These are phyloP conservation scores for Oryza rufipogon DNA, from an alignment of 176 grass and related monocot species.

Conservation along the genomic window DNA sequence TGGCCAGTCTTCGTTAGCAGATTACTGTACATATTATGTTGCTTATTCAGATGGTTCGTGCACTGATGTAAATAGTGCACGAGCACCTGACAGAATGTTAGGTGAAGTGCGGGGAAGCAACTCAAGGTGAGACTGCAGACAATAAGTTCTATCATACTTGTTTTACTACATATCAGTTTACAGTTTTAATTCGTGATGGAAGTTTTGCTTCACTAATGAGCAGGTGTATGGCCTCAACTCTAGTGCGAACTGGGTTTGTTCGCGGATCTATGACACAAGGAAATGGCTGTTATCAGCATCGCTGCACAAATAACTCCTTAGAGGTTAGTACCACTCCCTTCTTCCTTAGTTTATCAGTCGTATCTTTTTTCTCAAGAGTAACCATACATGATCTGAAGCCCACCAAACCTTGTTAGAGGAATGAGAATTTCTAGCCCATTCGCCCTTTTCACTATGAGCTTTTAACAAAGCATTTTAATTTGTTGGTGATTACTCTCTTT, in stretches of 20 bases:
- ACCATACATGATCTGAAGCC: not conserved
- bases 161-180: conserved; percentile 5
- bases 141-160: not conserved
- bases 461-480: not conserved
- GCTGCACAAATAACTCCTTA: conserved; percentile 80
- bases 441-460: not conserved
- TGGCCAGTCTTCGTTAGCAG: conserved; percentile 98
- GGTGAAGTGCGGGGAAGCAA: conserved; percentile 96
- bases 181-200: conserved; percentile 7
- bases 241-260: conserved; percentile 98
- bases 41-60: conserved; percentile 99
- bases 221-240: conserved; percentile 96
- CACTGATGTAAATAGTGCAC: conserved; percentile 94
- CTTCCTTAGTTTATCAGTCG: conserved; percentile 10
- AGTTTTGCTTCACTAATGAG: conserved; percentile 25
- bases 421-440: not conserved
- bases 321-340: conserved; percentile 53
- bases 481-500: not conserved
- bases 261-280: conserved; percentile 98
- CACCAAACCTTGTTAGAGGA: not conserved
- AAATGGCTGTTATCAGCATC: conserved; percentile 99
- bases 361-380: not conserved
- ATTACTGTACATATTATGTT: conserved; percentile 98
- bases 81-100: conserved; percentile 92
- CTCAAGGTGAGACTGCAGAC: conserved; percentile 63